Base-by-base conservation (phyloP, 176 grass and related monocot species). In the Alloteropsis semialata region DNA sequence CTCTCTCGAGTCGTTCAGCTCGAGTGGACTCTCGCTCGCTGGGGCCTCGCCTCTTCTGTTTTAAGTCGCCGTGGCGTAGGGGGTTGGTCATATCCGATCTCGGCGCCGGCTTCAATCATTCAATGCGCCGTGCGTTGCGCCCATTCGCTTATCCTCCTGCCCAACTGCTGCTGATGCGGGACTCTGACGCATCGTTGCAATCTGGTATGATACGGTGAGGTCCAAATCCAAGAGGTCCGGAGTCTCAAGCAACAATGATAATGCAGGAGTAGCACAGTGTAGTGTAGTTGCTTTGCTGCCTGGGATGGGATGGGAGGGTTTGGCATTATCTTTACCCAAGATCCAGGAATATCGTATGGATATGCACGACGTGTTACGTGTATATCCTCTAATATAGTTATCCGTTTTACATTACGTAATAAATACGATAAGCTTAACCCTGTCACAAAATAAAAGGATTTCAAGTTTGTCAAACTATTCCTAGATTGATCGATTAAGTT, bases 61-160 rank as follows among this genome's bases (percentile, higher is more conserved):
- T 77, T 46, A 78, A 36, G 38, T 69, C 10, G 36, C 42, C 59
- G 82, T 65, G 14, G 54, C 67, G 69, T 49, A 55, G 42, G 37
- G 34, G 82, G 14, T 72, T 32, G 84, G 50, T 39, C 65, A 33
- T 38, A 81, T 82, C 85, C 39, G 71, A 66, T 27, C 19, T 3
- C 12, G 59, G 69, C 39, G 78, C 65, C 74, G 42, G 69, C 50
- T 51, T 30, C 77, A 18, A 34, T 27, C 57, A 38, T 51, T 30
- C 77, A 18, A 34, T 27, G 69, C 69, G 69, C 44, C 69, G 68
- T 13, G 75, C 37, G 72, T 67, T 68, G 34, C 36, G 82, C 49
- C 38, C 27, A 36, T 17, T 30, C 17, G 9, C 36, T 77, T 45
- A 77, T 84, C 60, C 41, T 60, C 53, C 22, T 2, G 22, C 39